A percentile compares a stretch with the other conserved stretches of the same genome.
phyloP scores from a whole-genome alignment of 2,329 filamentous ascomycete genomes.

The Fusarium citri region DNA sequence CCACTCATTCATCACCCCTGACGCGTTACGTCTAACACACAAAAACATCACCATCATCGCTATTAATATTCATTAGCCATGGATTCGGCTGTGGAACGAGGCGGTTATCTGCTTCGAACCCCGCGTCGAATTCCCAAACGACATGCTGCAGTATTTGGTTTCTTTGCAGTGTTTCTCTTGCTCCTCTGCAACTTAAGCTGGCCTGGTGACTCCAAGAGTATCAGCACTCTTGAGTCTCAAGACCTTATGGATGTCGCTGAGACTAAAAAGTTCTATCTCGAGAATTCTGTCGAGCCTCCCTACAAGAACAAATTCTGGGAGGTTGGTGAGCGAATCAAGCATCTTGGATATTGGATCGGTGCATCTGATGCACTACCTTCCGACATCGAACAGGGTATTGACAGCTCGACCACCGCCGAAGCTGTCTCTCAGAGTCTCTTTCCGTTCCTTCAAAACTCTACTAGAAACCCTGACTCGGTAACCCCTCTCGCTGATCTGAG shows the following conservation, averaged over 20 bases:
- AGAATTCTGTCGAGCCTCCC: slow-evolving; percentile 41
- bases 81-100: background rate
- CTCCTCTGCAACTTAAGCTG: background rate
- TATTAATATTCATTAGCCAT: background rate
- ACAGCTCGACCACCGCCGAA: slow-evolving; percentile 10
- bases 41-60: background rate
- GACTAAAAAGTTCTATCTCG: slow-evolving; percentile 27
- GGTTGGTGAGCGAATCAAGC: slow-evolving; percentile 43
- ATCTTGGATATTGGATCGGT: slow-evolving; percentile 27
- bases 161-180: background rate
- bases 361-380: background rate
- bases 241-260: background rate
- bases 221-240: background rate
- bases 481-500: slow-evolving; percentile 46
- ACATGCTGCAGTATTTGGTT: background rate
- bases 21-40: background rate
- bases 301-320: slow-evolving; percentile 49
- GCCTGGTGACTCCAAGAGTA: slow-evolving; percentile 1
- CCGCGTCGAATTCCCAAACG: slow-evolving; percentile 9
- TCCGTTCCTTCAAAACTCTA: slow-evolving; percentile 37
- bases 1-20: background rate
- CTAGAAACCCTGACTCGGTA: slow-evolving; percentile 3
- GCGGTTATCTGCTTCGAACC: background rate
- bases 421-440: slow-evolving; percentile 34
- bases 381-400: background rate